These are phyloP conservation scores for Amaranthus hypochondriacus DNA, from an alignment of 148 eudicot species.

Conservation along the genomic window DNA sequence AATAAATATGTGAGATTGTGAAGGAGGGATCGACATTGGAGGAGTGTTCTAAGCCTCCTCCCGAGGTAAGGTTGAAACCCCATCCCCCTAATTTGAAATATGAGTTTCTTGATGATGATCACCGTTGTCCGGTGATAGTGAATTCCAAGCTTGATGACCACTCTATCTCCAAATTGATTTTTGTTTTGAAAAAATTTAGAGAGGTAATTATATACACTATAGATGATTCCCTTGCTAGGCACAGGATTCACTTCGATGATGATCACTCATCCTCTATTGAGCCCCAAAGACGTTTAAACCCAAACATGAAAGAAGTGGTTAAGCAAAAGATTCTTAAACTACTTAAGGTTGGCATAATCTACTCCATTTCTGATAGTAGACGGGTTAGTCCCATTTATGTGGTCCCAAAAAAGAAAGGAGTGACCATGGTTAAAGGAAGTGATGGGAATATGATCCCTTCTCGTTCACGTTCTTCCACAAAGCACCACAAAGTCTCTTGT, in stretches of 20 bases:
- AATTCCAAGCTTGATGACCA: neutral
- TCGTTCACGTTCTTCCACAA: neutral
- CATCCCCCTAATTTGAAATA: too few relatives aligned
- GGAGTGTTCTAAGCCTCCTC: too few relatives aligned
- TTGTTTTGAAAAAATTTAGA: neutral
- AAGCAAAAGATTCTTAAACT: neutral
- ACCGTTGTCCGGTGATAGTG: neutral
- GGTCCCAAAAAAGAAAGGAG: neutral
- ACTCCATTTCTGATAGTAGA: too few relatives aligned
- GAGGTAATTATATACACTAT: neutral
- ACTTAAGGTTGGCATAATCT: neutral
- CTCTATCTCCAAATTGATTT: neutral
- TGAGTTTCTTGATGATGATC: too few relatives aligned
- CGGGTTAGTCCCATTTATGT: neutral
- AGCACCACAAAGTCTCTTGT: too few relatives aligned
- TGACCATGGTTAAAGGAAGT: neutral
- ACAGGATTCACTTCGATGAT: neutral
- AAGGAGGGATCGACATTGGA: neutral
- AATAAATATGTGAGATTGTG: too few relatives aligned
- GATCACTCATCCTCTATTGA: too few relatives aligned
- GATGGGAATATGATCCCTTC: neutral
- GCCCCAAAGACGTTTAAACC: neutral
- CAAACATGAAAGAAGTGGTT: neutral
- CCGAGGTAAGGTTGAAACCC: too few relatives aligned
- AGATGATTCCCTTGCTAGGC: neutral